Evolutionary conservation across 1,284 basidiomycete genomes (phyloP), one percentile per base, ranked within the genome.

Genomic region (Malassezia furfur): DNA sequence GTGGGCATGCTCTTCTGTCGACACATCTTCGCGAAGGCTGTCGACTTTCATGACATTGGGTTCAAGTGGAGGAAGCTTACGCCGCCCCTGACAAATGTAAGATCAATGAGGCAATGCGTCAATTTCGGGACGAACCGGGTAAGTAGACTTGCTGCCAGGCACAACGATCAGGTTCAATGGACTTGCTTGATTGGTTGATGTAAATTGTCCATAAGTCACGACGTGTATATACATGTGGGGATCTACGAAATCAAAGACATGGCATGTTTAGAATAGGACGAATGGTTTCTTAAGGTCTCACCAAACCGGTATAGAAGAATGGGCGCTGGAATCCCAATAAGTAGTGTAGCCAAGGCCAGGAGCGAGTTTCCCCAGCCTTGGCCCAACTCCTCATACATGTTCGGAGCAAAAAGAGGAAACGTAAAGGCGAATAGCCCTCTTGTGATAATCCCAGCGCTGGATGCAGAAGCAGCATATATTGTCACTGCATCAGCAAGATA

Each of bases 371-470:
- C 80, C 79, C 61, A 85, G 83, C 21, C 83, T 72, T 12, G 61
- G 49, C 0, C 83, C 81, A 7, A 87, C 62, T 44, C 81, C 79
- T 0, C 63, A 63, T 1, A 79, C 78, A 0, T 85, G 84, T 0
- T 85, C 84, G 0, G 86, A 83, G 31, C 86, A 78, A 81, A 86
- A 85, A n/a, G 83, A 81, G 3, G 83, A 84, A 0, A 84, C 81
- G 3, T 84, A 78, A 0, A 56, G 3, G 38, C 41, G 44, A 56
- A 51, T 2, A 41, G 12, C 11, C 43, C 36, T 25, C 54, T 48
- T 4, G 44, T 36, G 30, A 41, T 43, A n/a, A 51, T 39, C 5
- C 30, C 54, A 0, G 54, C 54, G 31, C 46, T 44, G 11, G 61
- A 55, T 4, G 68, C 54, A 19, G 63, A 52, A 4, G 62, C 63